Conservation (phyloP, 1,139 yeast genomes). For the Kodamaea derodonti region DNA sequence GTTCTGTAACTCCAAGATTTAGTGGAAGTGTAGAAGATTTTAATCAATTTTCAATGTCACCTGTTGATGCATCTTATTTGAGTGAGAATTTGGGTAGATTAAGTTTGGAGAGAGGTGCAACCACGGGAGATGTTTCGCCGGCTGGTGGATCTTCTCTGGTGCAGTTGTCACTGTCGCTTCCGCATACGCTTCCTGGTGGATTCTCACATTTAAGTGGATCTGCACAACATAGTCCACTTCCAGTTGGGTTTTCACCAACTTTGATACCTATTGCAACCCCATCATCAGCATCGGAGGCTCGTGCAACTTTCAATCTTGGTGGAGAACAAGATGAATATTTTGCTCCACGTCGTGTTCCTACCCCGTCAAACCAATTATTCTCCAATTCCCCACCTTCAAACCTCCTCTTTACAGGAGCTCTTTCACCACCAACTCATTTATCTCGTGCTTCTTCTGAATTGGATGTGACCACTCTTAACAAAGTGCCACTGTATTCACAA, state of each 20-base stretch:
- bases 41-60: slow-evolving; percentile 33
- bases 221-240: background rate
- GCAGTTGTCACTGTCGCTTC: background rate
- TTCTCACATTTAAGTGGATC: background rate
- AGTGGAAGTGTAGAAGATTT: slow-evolving; percentile 14
- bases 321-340: slow-evolving; percentile 5
- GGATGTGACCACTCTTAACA: slow-evolving; percentile 36
- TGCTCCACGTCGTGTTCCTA: background rate
- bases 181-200: background rate
- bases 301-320: slow-evolving; percentile 6
- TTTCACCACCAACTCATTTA: slow-evolving; percentile 53
- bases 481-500: slow-evolving; percentile 80
- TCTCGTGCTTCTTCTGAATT: slow-evolving; percentile 55
- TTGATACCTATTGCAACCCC: background rate
- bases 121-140: slow-evolving; percentile 9
- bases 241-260: background rate
- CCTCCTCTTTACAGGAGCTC: slow-evolving; percentile 17
- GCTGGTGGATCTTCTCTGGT: no score
- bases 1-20: slow-evolving; percentile 45
- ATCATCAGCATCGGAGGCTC: background rate
- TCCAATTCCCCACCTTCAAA: slow-evolving; percentile 19
- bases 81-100: slow-evolving; percentile 53
- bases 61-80: slow-evolving; percentile 40
- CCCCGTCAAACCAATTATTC: slow-evolving; percentile 2
- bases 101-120: slow-evolving; percentile 46